These are phyloP conservation scores for Trichoderma sp. DNA, from an alignment of 2,329 filamentous ascomycete species.

Conservation along the genomic window DNA sequence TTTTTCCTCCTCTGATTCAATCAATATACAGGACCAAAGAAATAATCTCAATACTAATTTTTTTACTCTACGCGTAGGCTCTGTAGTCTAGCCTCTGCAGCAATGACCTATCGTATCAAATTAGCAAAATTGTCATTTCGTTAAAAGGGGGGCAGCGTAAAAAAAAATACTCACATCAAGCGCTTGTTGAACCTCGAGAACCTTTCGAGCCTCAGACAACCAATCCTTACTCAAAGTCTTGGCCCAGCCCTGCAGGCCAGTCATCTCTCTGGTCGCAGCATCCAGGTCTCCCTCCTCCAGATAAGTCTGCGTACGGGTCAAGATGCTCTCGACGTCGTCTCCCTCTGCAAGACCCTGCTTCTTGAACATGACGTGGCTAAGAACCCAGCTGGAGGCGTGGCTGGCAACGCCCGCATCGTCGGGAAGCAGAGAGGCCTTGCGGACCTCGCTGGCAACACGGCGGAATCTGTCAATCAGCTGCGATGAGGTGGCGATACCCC, in stretches of 20 bases:
- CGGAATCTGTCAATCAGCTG: conserved; percentile 96
- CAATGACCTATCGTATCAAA: conserved; percentile 69
- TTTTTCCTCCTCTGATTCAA: conserved; percentile 35
- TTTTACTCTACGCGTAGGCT: conserved; percentile 79
- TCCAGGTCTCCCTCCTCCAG: conserved; percentile 94
- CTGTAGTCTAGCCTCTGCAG: conserved; percentile 85
- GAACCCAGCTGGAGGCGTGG: conserved; percentile 84
- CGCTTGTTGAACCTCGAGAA: conserved; percentile 93
- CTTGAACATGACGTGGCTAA: conserved; percentile 96
- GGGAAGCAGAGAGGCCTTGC: conserved; percentile 90
- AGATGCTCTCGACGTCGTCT: conserved; percentile 89
- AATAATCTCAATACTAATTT: conserved; percentile 29
- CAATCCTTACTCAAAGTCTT: conserved; percentile 94
- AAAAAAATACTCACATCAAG: conserved; percentile 74
- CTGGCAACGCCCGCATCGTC: conserved; percentile 93
- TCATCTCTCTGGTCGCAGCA: conserved; percentile 91
- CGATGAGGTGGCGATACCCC: conserved; percentile 79
- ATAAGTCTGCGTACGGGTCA: conserved; percentile 84
- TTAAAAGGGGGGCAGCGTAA: neutral
- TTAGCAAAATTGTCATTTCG: conserved; percentile 33
- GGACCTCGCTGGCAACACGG: conserved; percentile 85
- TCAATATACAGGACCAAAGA: conserved; percentile 46
- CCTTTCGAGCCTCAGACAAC: conserved; percentile 86
- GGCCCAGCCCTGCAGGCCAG: conserved; percentile 88
- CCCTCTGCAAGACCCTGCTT: conserved; percentile 84